phyloP scores from a whole-genome alignment of 108 stramenopile species.

The Conticribra weissflogii region DNA sequence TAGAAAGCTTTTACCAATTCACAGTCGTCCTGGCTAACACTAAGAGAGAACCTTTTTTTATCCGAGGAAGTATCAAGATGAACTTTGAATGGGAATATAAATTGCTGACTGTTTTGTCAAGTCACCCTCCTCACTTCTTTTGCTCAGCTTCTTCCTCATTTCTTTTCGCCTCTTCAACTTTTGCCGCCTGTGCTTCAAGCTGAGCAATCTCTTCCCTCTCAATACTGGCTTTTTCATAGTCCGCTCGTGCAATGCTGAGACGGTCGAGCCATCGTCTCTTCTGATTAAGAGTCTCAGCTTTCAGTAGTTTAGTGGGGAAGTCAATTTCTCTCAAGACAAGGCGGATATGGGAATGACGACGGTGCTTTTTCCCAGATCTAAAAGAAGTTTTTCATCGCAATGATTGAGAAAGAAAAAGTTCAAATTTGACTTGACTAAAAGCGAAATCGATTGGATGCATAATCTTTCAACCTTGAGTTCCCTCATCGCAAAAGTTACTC shows the following conservation, averaged over 20 bases:
- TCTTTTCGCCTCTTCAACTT: conserved; percentile 33
- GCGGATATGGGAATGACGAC: conserved; percentile 72
- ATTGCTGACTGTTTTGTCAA: no score
- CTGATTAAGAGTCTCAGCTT: conserved; percentile 62
- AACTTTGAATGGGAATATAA: no score
- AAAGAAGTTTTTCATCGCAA: background rate
- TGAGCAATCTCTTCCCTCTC: conserved; percentile 74
- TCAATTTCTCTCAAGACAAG: conserved; percentile 84
- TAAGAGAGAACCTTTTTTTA: no score
- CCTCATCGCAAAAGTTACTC: no score
- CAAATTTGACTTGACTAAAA: conserved; percentile 2
- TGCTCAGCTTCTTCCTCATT: conserved; percentile 37
- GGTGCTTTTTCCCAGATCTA: conserved; percentile 68
- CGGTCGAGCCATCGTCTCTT: conserved; percentile 70
- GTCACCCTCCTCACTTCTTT: background rate
- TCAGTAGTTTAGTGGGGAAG: conserved; percentile 72
- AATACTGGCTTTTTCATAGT: conserved; percentile 59
- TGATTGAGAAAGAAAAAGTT: conserved; percentile 11
- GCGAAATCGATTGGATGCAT: background rate
- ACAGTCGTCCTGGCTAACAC: no score
- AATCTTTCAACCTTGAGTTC: no score
- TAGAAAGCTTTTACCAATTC: no score
- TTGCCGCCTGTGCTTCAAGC: conserved; percentile 52
- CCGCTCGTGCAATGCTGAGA: conserved; percentile 65
- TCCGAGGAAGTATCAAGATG: no score